Conservation (phyloP, 805 yeast genomes). For the Kluyveromyces nonfermentans region DNA sequence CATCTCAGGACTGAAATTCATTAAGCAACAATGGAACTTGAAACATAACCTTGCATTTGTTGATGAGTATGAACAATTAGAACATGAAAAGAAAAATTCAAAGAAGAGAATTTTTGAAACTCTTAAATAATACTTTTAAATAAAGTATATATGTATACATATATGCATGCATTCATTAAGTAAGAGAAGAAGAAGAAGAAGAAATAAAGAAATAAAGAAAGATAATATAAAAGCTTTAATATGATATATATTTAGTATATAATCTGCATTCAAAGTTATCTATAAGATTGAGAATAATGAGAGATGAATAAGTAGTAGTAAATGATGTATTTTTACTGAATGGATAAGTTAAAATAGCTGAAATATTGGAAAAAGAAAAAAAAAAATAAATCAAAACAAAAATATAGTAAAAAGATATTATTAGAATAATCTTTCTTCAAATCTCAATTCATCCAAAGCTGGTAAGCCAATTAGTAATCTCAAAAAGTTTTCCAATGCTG, state of each 20-base stretch:
- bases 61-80: slow-evolving; percentile 53
- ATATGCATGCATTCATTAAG: not conserved
- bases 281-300: no score
- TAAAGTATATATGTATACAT: slow-evolving; percentile 1
- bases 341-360: no score
- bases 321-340: no score
- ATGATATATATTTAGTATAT: not conserved
- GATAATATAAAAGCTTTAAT: not conserved
- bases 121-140: slow-evolving; percentile 14
- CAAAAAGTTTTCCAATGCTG: slow-evolving; percentile 83
- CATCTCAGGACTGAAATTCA: slow-evolving; percentile 67
- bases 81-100: slow-evolving; percentile 43
- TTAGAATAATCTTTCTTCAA: slow-evolving; percentile 64
- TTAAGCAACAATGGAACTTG: slow-evolving; percentile 70
- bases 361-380: no score
- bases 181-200: not conserved
- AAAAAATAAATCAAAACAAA: not conserved
- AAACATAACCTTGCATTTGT: slow-evolving; percentile 64
- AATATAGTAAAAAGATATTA: no score
- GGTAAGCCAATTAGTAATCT: slow-evolving; percentile 87
- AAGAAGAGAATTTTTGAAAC: slow-evolving; percentile 71
- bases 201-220: not conserved
- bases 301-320: no score
- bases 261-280: not conserved
- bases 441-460: slow-evolving; percentile 82